Base-by-base conservation (phyloP, 2,329 filamentous ascomycete species). In the Westerdykella aurantiaca region DNA sequence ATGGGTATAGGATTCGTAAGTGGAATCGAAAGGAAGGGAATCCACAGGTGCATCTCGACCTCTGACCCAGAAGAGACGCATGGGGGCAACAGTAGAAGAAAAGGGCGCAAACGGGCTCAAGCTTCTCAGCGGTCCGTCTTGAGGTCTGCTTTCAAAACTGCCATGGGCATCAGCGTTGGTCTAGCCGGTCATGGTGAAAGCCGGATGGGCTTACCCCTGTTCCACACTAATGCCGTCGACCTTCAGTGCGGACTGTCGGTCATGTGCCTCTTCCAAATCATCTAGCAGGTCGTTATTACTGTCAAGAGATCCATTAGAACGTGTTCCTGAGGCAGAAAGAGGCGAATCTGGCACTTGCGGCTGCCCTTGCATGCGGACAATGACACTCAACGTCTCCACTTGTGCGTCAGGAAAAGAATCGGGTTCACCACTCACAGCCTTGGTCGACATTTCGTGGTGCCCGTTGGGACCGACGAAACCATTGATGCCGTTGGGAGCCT, bases 271-370 rank as follows among this genome's bases (percentile, higher is more conserved):
- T 39, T 71, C 63, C 55, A 73, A 56, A 59, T 77, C 72, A 50
- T 72, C 69, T 56, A 69, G 67, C 59, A 76, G 72, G 53, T 67
- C 71, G 49, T 39, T 47, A 61, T 68, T 71, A 56, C 71, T 71
- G 65, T 81, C 73, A 63, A 80, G 73, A 39, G 71, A 77, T 49
- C 74, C 72, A 61, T 79, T 77, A 49, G 76, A 77, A 63, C 77
- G 78, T 16, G 73, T 77, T 61, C 73, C 69, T 45, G 58, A 53
- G 47, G 53, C 46, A 43, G 44, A 51, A 48, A 49, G 48, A 48
- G 66, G 46, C 56, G 52, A 63, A 51, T 50, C 60, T 56, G 48
- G 59, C 48, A 58, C 52, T 58, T 57, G 58, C 44, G 46, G 49
- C 42, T 54, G 51, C 42, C 59, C 61, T 56, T 67, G 66, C 42